phyloP scores from a whole-genome alignment of 768 basidiomycete genomes.

The Podaxis sp. region DNA sequence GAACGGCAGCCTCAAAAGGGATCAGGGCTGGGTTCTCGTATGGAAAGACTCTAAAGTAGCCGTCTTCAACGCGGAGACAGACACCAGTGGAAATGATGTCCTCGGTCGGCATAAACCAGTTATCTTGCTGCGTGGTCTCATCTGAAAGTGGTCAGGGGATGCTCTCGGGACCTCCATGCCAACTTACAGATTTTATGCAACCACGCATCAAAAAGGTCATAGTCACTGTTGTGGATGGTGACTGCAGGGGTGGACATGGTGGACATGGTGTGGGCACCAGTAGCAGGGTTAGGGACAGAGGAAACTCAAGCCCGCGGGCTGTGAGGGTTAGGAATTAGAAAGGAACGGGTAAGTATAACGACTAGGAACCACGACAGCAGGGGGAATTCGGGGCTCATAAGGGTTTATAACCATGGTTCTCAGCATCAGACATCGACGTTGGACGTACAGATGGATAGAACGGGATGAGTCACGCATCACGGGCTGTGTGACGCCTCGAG shows the following conservation, averaged over 20 bases:
- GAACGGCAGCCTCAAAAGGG: constrained; percentile 78
- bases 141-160: constrained; percentile 35
- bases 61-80: constrained; percentile 60
- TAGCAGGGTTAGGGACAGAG: background rate
- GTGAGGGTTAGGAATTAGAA: constrained; percentile 17
- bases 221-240: constrained; percentile 60
- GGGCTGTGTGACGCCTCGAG: background rate
- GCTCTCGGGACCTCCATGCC: background rate
- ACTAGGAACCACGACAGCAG: background rate
- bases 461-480: constrained; percentile 5
- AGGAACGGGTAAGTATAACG: constrained; percentile 18
- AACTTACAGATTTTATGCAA: constrained; percentile 70
- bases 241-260: constrained; percentile 29
- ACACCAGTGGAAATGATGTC: constrained; percentile 74
- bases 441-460: constrained; percentile 5
- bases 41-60: constrained; percentile 80
- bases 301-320: constrained; percentile 16
- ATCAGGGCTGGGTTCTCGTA: constrained; percentile 74
- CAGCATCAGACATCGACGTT: constrained; percentile 13
- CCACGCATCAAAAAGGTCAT: constrained; percentile 77
- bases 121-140: constrained; percentile 58
- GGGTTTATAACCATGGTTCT: constrained; percentile 12
- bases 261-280: background rate
- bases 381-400: background rate
- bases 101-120: constrained; percentile 80